Evolutionary conservation across 352 stramenopile species (phyloP).

Genomic region (Phytophthora sojae): DNA sequence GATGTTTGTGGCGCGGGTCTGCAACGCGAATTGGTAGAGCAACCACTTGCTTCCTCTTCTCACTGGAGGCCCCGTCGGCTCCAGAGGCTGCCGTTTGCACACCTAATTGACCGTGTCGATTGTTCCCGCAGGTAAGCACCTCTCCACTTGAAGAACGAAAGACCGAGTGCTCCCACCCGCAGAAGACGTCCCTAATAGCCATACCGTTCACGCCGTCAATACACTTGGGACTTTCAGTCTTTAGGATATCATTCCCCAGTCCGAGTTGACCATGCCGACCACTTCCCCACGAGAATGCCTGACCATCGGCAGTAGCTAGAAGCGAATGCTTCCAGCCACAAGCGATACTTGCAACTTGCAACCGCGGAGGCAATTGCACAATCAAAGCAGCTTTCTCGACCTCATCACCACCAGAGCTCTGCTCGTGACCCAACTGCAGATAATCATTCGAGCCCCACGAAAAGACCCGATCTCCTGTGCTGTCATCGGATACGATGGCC

Average conservation of each 20-base stretch:
- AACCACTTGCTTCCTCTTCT: slow-evolving; percentile 37
- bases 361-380: slow-evolving; percentile 20
- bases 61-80: neutral
- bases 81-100: slow-evolving; percentile 11
- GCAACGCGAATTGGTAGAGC: slow-evolving; percentile 33
- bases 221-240: slow-evolving; percentile 33
- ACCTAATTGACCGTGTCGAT: slow-evolving; percentile 81
- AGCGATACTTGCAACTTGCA: slow-evolving; percentile 63
- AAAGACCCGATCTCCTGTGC: slow-evolving; percentile 33
- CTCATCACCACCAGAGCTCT: neutral
- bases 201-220: slow-evolving; percentile 34
- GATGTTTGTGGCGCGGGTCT: slow-evolving; percentile 13
- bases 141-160: slow-evolving; percentile 49
- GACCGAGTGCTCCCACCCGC: slow-evolving; percentile 84
- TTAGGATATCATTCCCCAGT: slow-evolving; percentile 44
- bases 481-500: slow-evolving; percentile 35
- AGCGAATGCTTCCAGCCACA: slow-evolving; percentile 89
- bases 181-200: slow-evolving; percentile 52
- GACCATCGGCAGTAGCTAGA: slow-evolving; percentile 50
- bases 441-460: slow-evolving; percentile 72
- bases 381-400: slow-evolving; percentile 12
- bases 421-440: slow-evolving; percentile 51
- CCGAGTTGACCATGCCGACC: slow-evolving; percentile 80
- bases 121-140: slow-evolving; percentile 74
- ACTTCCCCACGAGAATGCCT: slow-evolving; percentile 73